Base-by-base conservation (phyloP, 2,329 filamentous ascomycete species). In the Claviceps sp. region DNA sequence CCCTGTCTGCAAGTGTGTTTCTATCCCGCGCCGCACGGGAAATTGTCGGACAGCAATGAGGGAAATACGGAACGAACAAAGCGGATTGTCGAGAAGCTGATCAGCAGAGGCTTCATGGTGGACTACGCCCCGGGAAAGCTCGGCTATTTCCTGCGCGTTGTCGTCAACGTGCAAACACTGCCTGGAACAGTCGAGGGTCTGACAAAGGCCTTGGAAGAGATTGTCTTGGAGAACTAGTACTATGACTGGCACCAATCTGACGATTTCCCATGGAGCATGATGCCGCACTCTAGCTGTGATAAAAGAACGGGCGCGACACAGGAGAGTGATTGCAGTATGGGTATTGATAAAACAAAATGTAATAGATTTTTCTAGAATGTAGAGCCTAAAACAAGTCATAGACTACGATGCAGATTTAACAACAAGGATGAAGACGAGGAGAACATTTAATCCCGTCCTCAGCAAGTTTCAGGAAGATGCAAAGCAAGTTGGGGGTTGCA, bases 1-100 rank as follows among this genome's bases (percentile, higher is more conserved):
- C 87, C 88, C 0, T 97, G 91, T 68, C 71, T 95, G 64, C 93
- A 97, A 70, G 86, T 97, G 22, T 96, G 91, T 72, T 97, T 97
- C 67, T 95, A 95, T 66, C 89, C 87, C 61, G 81, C 84, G 0
- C 79, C 79, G 0, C 57, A 57, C 1, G 79, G 82, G 2, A 60
- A 66, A 53, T 56, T 85, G 44, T 59, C 66, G 0, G 65, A 65
- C 0, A 66, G 71, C 16, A 57, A 63, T 5, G 66, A 65, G 40
- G 67, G 64, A 50, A 81, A 80, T 60, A 78, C 76, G 36, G 60
- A 63, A 42, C 65, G 69, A 42, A 80, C 78, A 36, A 67, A 70
- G 57, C 63, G 58, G 8, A 76, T 80, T 61, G 76, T 73, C 1
- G 62, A 65, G 48, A 67, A 61, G 57, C 64, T 81, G 55, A 70